Evolutionary conservation across 331 rosid genomes (phyloP), one percentile per base, ranked within the genome.

Genomic region (Ulmus americana): DNA sequence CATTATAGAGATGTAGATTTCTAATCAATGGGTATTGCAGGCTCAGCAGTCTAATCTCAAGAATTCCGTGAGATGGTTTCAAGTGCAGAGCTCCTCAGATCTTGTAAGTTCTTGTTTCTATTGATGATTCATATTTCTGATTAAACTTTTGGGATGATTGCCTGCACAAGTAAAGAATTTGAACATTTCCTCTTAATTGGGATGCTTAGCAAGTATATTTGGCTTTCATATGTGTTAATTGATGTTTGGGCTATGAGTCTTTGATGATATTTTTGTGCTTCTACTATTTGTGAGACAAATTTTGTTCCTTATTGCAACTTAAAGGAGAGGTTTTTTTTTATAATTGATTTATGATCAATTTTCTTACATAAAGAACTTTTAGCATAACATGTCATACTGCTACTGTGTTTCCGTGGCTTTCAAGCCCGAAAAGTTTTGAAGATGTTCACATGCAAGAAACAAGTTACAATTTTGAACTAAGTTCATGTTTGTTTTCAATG

Each of bases 11-110:
- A 3, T 71, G 28, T 38, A 10, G 44, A 43, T 42, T 45, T 60
- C 44, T 43, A 15, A 47, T 9, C 46, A 13, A 46, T 46, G 60
- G 14, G 12, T 76, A 18, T 73, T 77, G 66, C 86, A 94, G 97
- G 85, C 88, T 40, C 95, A 90, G 61, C 91, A 84, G 77, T 60
- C 95, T 38, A 82, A 68, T 80, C 71, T 94, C 38, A 77, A 83
- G 10, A 76, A 81, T 68, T 85, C 95, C 35, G 91, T 90, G 58
- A 80, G 99, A 89, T 87, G 87, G 91, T 79, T 94, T 50, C 99
- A 94, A 73, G 77, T 80, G 39, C 95, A 75, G 74, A 82, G 58
- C 78, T 76, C 90, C 70, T 61, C 74, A 43, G 82, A 85, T 84
- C 80, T 81, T 67, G 99, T 94, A 79, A 38, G 75, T 46, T 58